Evolutionary conservation across 805 yeast genomes (phyloP).

Genomic region (Hanseniaspora meyeri): DNA sequence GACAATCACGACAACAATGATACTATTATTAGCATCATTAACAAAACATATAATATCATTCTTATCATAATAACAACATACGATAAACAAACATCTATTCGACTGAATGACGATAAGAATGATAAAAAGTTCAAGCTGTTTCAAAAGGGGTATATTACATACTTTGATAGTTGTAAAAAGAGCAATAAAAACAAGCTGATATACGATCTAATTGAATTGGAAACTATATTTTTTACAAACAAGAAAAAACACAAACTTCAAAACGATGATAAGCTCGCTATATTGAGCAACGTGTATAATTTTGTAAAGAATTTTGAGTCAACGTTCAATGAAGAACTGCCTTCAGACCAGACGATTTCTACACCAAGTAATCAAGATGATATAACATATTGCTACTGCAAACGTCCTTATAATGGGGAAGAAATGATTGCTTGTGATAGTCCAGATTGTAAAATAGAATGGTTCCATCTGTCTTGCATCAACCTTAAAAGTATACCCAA

Average conservation of each 20-base stretch:
- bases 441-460: constrained; percentile 53
- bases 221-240: background rate
- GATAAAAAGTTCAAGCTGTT: background rate
- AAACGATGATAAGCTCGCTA: background rate
- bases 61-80: background rate
- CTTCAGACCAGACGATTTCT: background rate
- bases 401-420: constrained; percentile 43
- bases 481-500: constrained; percentile 50
- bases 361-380: constrained; percentile 1
- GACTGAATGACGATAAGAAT: background rate
- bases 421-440: constrained; percentile 85
- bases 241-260: background rate
- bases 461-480: constrained; percentile 75
- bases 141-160: background rate
- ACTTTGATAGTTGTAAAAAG: background rate
- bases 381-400: constrained; percentile 36
- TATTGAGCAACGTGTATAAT: background rate
- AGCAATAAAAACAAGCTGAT: background rate
- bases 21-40: background rate
- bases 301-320: background rate
- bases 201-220: background rate
- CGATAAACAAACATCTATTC: background rate
- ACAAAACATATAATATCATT: background rate
- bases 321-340: background rate
- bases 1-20: background rate